phyloP scores from a whole-genome alignment of 192 early-diverging fungal genomes.

The Lunasporangiospora selenospora region DNA sequence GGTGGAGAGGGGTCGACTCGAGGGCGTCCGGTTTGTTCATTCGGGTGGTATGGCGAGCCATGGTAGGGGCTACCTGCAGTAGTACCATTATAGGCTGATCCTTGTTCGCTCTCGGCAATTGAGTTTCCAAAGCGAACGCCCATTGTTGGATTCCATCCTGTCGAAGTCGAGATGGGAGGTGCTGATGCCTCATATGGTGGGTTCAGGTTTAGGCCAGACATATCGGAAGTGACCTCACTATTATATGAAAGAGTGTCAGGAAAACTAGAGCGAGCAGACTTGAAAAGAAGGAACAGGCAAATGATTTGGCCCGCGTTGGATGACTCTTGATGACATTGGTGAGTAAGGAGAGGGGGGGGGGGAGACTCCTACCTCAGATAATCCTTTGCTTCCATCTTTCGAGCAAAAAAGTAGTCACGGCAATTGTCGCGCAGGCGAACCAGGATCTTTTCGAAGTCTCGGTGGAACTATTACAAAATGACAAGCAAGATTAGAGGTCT shows the following conservation, averaged over 20 bases:
- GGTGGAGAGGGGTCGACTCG: not conserved
- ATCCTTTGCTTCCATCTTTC: constrained; percentile 71
- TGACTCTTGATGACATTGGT: no score
- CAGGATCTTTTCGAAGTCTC: constrained; percentile 69
- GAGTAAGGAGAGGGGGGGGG: no score
- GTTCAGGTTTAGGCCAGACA: constrained; percentile 28
- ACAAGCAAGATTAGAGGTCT: not conserved
- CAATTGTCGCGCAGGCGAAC: constrained; percentile 65
- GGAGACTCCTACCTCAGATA: constrained; percentile 42
- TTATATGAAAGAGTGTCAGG: not conserved
- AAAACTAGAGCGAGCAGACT: not conserved
- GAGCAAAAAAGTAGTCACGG: constrained; percentile 72
- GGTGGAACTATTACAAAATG: constrained; percentile 33
- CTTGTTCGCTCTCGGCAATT: not conserved
- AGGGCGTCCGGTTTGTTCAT: not conserved
- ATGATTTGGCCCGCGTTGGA: no score
- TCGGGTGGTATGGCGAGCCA: not conserved
- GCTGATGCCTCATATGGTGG: constrained; percentile 33
- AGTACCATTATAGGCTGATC: constrained; percentile 2
- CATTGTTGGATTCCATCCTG: constrained; percentile 26
- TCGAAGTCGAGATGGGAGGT: constrained; percentile 3
- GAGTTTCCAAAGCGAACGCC: constrained; percentile 22
- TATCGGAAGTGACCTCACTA: constrained; percentile 32
- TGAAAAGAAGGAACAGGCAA: no score
- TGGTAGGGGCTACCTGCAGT: constrained; percentile 2